Base-by-base conservation (phyloP, 1,139 yeast genomes). In the Pichia kudriavzevii region DNA sequence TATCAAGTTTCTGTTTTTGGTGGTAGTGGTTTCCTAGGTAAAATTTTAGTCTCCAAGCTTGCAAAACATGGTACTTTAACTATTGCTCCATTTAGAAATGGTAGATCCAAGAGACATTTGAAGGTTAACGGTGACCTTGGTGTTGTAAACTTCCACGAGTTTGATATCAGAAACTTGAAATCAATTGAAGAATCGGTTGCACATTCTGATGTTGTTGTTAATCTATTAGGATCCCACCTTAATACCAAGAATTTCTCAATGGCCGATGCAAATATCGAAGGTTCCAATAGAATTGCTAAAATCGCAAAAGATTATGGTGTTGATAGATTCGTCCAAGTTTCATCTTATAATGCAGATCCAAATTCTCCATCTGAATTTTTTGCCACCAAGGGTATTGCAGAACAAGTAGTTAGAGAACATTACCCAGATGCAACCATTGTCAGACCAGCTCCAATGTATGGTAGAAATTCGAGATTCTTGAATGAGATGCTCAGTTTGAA, bases 1-100 rank as follows among this genome's bases (percentile, higher is more conserved):
- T 82, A 77, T 62, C 82, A 91, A 6, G 94, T 91, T 20, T 83
- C 95, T 6, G 91, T 84, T 4, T 84, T 84, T 53, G 95, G 95
- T 10, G 87, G 83, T 23, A 63, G 76, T 35, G 94, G 95, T 2
- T 78, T 79, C 58, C 64, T 84, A 42, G 95, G 95, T 26, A 73
- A 87, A 38, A 73, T 80, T 49, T 60, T 84, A 44, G 70, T 75
- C 12, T 66, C 91, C 28, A 81, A 79, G 52, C 65, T 84, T 50
- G 94, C 88, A 43, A 69, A 78, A 53, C 88, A 81, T 56, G 95
- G 95, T 46, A 84, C 94, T 24, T 62, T 69, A 42, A 77, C 83
- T 9, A 74, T 82, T 38, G 80, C 75, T 6, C 94, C 95, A 16
- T 83, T 56, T 64, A 71, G 95, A 57, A 88, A 84, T 56, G 91